phyloP scores from a whole-genome alignment of 2,329 filamentous ascomycete species.

The Fusarium hainanense region DNA sequence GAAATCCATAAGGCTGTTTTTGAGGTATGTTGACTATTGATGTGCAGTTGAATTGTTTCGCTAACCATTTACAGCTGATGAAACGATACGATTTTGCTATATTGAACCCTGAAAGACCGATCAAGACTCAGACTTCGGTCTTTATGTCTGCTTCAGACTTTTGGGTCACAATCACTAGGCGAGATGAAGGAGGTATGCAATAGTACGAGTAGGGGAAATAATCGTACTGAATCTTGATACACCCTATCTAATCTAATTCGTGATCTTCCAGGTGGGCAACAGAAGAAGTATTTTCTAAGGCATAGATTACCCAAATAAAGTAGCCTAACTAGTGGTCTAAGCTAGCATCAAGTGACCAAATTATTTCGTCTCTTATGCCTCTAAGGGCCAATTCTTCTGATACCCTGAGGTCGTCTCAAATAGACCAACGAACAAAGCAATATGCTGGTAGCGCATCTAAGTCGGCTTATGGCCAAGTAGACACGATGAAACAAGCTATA shows the following conservation, averaged over 20 bases:
- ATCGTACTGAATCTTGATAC: no score
- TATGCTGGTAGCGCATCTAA: neutral
- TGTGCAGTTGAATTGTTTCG: accelerated
- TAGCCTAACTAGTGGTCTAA: no score
- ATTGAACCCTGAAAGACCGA: constrained; percentile 49
- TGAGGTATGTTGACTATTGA: constrained; percentile 51
- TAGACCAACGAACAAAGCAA: neutral
- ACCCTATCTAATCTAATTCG: neutral
- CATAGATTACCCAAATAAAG: no score
- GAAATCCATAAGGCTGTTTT: constrained; percentile 61
- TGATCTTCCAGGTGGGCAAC: neutral
- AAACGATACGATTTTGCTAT: constrained; percentile 51
- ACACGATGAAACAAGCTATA: neutral
- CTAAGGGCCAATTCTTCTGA: no score
- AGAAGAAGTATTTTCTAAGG: no score
- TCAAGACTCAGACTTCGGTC: constrained; percentile 49
- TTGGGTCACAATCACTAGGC: constrained; percentile 48
- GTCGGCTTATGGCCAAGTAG: neutral
- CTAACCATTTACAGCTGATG: constrained; percentile 41
- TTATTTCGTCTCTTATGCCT: no score
- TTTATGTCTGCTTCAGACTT: constrained; percentile 53
- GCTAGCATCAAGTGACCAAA: no score
- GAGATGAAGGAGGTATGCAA: constrained; percentile 1
- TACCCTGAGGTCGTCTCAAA: neutral
- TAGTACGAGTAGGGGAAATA: neutral